Conservation (phyloP, 2,329 filamentous ascomycete genomes). For the Thermoascus crustaceus region DNA sequence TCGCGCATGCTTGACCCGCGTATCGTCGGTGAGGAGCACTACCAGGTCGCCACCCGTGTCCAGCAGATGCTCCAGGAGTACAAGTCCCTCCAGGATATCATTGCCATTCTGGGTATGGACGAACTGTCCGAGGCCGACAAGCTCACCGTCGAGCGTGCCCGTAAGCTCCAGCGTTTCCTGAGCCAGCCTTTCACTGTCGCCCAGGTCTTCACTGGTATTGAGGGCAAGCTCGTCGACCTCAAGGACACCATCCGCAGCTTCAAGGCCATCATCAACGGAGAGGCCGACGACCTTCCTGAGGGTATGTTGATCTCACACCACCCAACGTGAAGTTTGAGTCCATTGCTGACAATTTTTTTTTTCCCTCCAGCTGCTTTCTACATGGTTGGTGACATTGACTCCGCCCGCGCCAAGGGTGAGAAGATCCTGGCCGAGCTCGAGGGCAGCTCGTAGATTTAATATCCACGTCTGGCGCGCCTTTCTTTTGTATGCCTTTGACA, state of each 20-base stretch:
- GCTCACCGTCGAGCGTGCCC: slow-evolving; percentile 99
- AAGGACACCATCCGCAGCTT: slow-evolving; percentile 98
- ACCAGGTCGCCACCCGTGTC: slow-evolving; percentile 85
- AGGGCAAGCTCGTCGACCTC: slow-evolving; percentile 93
- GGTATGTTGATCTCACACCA: slow-evolving; percentile 45
- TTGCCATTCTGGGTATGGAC: slow-evolving; percentile 99
- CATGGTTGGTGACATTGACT: slow-evolving; percentile 96
- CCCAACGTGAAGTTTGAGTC: neutral
- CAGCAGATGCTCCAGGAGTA: slow-evolving; percentile 99
- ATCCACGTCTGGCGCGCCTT: slow-evolving; percentile 22
- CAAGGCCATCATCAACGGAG: slow-evolving; percentile 92
- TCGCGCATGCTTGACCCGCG: slow-evolving; percentile 99
- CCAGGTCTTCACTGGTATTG: slow-evolving; percentile 66
- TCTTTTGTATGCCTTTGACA: slow-evolving; percentile 24
- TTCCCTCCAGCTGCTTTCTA: slow-evolving; percentile 60
- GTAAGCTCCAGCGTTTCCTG: slow-evolving; percentile 99
- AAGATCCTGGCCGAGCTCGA: slow-evolving; percentile 98
- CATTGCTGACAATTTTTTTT: slow-evolving; percentile 16
- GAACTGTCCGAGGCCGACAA: slow-evolving; percentile 98
- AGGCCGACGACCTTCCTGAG: slow-evolving; percentile 93
- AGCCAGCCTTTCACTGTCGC: slow-evolving; percentile 95
- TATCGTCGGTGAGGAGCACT: slow-evolving; percentile 97
- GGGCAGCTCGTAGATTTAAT: slow-evolving; percentile 42
- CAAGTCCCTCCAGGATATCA: slow-evolving; percentile 99
- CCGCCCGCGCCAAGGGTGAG: slow-evolving; percentile 93